Evolutionary conservation across 495 filamentous ascomycete species (phyloP).

Genomic region (Physcia stellaris): DNA sequence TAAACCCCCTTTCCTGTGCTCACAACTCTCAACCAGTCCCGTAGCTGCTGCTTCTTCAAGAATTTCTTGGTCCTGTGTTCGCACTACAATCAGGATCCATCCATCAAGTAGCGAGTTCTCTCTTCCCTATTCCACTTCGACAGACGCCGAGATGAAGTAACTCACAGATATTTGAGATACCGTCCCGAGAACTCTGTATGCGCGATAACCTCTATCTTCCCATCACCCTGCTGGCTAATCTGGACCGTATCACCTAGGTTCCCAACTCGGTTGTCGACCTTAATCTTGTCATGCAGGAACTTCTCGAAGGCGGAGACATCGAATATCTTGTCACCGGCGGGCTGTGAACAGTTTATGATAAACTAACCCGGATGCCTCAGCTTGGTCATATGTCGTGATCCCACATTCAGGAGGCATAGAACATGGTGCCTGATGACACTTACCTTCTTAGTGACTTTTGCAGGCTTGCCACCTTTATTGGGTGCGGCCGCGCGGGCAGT

Average conservation of each 20-base stretch:
- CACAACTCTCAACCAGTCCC: conserved; percentile 98
- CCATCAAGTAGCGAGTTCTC: not conserved
- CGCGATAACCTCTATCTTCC: conserved; percentile 93
- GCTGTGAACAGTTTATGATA: conserved; percentile 97
- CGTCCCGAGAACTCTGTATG: conserved; percentile 96
- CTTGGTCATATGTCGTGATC: too few relatives aligned
- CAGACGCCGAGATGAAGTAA: conserved; percentile 11
- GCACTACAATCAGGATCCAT: conserved; percentile 2
- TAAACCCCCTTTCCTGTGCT: conserved; percentile 94
- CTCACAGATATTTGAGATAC: conserved; percentile 99
- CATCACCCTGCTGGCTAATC: conserved; percentile 82
- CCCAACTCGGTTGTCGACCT: conserved; percentile 93
- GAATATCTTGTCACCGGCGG: conserved; percentile 99
- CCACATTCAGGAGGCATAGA: not conserved
- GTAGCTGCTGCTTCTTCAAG: conserved; percentile 99
- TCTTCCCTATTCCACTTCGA: not conserved
- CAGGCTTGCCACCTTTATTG: conserved; percentile 39
- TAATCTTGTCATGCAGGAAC: conserved; percentile 98
- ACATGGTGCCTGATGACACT: not conserved
- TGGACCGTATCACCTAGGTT: conserved; percentile 91
- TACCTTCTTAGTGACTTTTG: conserved; percentile 61
- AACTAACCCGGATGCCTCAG: too few relatives aligned
- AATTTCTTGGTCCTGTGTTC: conserved; percentile 91
- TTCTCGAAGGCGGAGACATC: conserved; percentile 97
- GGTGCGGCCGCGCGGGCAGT: conserved; percentile 36